Evolutionary conservation across 2,329 filamentous ascomycete species (phyloP).

Genomic region (Periconia sp.): DNA sequence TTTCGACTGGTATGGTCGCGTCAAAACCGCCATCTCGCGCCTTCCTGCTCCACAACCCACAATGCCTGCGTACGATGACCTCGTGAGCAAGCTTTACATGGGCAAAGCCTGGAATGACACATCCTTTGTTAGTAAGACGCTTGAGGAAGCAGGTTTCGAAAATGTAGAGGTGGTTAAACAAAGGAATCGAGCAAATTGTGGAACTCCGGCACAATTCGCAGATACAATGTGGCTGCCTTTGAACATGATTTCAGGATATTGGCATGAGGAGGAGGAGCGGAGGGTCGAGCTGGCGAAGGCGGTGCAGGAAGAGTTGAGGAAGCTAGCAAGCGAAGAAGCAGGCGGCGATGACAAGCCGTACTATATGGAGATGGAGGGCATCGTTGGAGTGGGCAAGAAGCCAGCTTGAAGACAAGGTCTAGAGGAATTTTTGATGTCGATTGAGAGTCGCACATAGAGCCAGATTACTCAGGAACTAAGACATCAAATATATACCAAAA

Average conservation of each 20-base stretch:
- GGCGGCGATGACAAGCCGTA: constrained; percentile 17
- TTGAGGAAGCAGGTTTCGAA: constrained; percentile 21
- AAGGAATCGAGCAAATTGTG: constrained; percentile 10
- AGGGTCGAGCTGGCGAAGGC: constrained; percentile 15
- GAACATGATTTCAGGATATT: no score
- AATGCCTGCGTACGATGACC: constrained; percentile 10
- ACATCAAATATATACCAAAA: no score
- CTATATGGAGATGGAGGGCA: constrained; percentile 19
- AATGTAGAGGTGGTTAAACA: constrained; percentile 17
- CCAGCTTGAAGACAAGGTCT: constrained; percentile 3
- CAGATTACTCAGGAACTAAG: no score
- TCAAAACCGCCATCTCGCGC: constrained; percentile 12
- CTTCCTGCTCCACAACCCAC: constrained; percentile 9
- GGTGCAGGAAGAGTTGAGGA: constrained; percentile 15
- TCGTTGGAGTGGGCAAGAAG: constrained; percentile 24
- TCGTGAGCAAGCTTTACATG: constrained; percentile 14
- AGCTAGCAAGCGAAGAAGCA: constrained; percentile 12
- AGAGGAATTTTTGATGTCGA: no score
- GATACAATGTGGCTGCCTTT: constrained; percentile 16
- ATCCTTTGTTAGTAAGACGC: constrained; percentile 11
- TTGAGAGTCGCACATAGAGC: no score
- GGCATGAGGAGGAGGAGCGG: constrained; percentile 22
- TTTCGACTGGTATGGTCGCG: constrained; percentile 18
- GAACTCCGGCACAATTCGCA: constrained; percentile 21
- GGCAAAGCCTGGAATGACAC: constrained; percentile 16